phyloP scores from a whole-genome alignment of 768 basidiomycete genomes.

The Suillus ampliporus region DNA sequence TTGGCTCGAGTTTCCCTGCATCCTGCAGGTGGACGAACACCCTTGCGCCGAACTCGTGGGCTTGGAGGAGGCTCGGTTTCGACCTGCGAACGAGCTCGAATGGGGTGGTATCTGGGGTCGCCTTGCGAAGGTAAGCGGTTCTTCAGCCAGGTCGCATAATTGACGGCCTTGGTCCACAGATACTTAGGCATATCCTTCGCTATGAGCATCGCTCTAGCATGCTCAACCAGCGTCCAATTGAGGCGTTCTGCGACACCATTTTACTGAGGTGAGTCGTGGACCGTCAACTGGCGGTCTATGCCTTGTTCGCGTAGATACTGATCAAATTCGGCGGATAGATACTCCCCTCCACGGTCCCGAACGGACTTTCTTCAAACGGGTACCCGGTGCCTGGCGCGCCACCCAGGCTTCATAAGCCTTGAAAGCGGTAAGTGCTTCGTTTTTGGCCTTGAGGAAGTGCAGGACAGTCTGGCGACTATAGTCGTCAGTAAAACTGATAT shows the following conservation, averaged over 20 bases:
- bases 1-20: constrained; percentile 30
- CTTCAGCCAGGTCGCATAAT: constrained; percentile 41
- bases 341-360: constrained; percentile 38
- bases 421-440: constrained; percentile 33
- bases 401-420: constrained; percentile 27
- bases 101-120: constrained; percentile 26
- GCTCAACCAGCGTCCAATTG: constrained; percentile 34
- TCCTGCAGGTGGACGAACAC: constrained; percentile 26
- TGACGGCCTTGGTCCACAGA: constrained; percentile 23
- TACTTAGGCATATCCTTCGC: constrained; percentile 26
- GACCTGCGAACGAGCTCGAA: constrained; percentile 18
- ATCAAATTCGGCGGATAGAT: constrained; percentile 27
- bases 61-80: background rate
- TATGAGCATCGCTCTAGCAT: constrained; percentile 25
- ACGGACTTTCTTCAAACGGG: background rate
- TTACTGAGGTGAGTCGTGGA: constrained; percentile 38
- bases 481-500: constrained; percentile 43
- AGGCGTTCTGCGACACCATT: constrained; percentile 38
- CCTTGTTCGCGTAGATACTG: constrained; percentile 23
- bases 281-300: constrained; percentile 37
- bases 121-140: constrained; percentile 38
- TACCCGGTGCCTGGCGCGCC: background rate
- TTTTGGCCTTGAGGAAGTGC: constrained; percentile 35
- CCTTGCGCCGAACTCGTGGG: background rate
- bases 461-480: constrained; percentile 28